Evolutionary conservation across 2,329 filamentous ascomycete genomes (phyloP).

Genomic region (Talaromyces amestolkiae): DNA sequence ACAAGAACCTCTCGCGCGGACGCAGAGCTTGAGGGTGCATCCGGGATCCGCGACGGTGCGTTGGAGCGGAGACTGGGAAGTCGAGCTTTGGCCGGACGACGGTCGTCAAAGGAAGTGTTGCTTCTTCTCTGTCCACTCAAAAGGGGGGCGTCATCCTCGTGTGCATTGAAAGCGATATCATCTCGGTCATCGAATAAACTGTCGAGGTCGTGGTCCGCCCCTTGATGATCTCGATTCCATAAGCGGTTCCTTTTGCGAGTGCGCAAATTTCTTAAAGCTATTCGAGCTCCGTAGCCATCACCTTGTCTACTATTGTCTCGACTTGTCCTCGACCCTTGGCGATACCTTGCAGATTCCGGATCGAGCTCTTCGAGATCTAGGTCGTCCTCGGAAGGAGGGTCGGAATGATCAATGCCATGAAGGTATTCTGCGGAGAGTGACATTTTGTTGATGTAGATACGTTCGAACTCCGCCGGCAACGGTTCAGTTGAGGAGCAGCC

Average conservation of each 20-base stretch:
- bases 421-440: conserved; percentile 38
- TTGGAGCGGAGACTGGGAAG: conserved; percentile 65
- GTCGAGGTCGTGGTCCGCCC: conserved; percentile 61
- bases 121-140: conserved; percentile 52
- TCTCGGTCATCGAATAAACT: conserved; percentile 65
- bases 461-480: conserved; percentile 10
- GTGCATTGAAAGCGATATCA: conserved; percentile 50
- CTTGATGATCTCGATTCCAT: conserved; percentile 35
- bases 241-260: conserved; percentile 47
- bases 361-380: conserved; percentile 49
- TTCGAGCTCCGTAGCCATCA: conserved; percentile 38
- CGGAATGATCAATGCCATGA: conserved; percentile 32
- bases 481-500: conserved; percentile 23
- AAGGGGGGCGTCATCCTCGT: conserved; percentile 73
- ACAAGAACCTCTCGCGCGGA: conserved; percentile 73
- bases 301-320: conserved; percentile 30
- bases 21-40: conserved; percentile 39
- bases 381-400: conserved; percentile 40
- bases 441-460: conserved; percentile 28
- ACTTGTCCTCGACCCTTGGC: conserved; percentile 26
- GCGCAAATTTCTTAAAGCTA: conserved; percentile 51
- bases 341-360: conserved; percentile 31
- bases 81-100: conserved; percentile 53
- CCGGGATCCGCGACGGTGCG: conserved; percentile 34
- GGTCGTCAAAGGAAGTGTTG: conserved; percentile 36